These are phyloP conservation scores for Neurospora tetrasperma DNA, from an alignment of 495 filamentous ascomycete genomes.

Conservation along the genomic window DNA sequence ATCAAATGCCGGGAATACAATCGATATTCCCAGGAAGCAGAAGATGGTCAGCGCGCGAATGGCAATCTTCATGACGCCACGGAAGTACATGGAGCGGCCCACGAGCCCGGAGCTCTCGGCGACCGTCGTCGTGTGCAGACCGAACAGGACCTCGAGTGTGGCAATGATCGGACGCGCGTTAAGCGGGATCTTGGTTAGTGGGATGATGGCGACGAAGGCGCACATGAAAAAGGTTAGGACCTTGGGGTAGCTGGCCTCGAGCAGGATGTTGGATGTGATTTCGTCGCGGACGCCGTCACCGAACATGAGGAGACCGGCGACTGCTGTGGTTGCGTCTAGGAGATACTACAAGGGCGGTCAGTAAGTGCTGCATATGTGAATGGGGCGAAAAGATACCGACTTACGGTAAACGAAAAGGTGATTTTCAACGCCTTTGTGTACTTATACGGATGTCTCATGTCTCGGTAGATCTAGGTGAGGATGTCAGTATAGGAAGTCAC, in stretches of 20 bases:
- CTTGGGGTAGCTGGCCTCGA: constrained; percentile 63
- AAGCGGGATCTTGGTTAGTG: constrained; percentile 85
- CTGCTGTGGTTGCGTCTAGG: constrained; percentile 69
- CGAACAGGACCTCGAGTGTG: constrained; percentile 69
- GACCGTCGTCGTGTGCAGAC: constrained; percentile 51
- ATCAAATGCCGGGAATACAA: constrained; percentile 83
- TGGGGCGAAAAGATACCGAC: constrained; percentile 9
- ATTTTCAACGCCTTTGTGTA: constrained; percentile 66
- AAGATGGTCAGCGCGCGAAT: constrained; percentile 47
- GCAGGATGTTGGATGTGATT: constrained; percentile 79
- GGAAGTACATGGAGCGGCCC: constrained; percentile 47
- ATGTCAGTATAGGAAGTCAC: neutral
- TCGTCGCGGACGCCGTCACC: constrained; percentile 77
- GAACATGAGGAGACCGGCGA: constrained; percentile 87
- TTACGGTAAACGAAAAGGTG: constrained; percentile 85
- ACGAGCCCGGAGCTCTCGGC: constrained; percentile 34
- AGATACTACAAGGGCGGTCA: constrained; percentile 44
- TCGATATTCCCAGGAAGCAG: constrained; percentile 42
- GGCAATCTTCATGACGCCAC: constrained; percentile 45
- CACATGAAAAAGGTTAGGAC: constrained; percentile 66
- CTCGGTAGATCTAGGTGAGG: constrained; percentile 64
- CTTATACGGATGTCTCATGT: constrained; percentile 91
- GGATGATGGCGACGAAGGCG: constrained; percentile 81
- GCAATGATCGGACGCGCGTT: constrained; percentile 83
- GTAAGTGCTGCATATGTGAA: neutral